Evolutionary conservation across 495 filamentous ascomycete species (phyloP), one percentile per base, ranked within the genome.

Genomic region (Aspergillus biplanus): DNA sequence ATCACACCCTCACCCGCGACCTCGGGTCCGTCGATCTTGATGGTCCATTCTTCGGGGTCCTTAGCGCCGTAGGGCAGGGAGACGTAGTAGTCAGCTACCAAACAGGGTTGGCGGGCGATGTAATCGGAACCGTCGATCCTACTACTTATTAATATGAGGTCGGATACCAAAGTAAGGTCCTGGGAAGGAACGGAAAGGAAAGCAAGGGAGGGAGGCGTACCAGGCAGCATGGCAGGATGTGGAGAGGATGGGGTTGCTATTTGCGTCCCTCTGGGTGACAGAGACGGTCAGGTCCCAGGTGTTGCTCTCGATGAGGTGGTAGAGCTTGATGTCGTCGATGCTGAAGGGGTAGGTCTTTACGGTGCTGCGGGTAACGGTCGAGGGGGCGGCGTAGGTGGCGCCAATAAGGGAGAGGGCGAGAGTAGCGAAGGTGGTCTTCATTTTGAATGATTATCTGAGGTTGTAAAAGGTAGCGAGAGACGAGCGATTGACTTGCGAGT

Each of bases 391-490:
- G 1, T 33, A 4, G 56, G 42, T 9, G 56, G 32, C 15, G 44
- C 56, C 46, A 15, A 34, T 7, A 7, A 50, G 13, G 32, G 56
- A 59, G 32, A 49, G 42, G 13, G 56, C 44, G 44, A 59, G 44
- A 13, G 56, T 32, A 13, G 16, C 9, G 44, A 50, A 13, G 1
- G 56, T 34, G 44, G 56, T 33, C 46, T 59, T 59, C 56, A 59
- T 59, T 50, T 59, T 59, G 56, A 48, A 13, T 54, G 7, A 15
- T 34, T 54, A 54, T 54, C n/a, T 39, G 35, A 39, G 35, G 6
- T 6, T 39, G 35, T 39, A 39, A 39, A 39, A 12, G 35, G 12
- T 39, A 39, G 12, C 35, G 35, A 39, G 12, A 39, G 35, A 39
- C 35, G 6, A n/a, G n/a, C n/a, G n/a, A n/a, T n/a, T n/a, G n/a